phyloP scores from a whole-genome alignment of 306 rosid species.

The Cicer chorassanicum region DNA sequence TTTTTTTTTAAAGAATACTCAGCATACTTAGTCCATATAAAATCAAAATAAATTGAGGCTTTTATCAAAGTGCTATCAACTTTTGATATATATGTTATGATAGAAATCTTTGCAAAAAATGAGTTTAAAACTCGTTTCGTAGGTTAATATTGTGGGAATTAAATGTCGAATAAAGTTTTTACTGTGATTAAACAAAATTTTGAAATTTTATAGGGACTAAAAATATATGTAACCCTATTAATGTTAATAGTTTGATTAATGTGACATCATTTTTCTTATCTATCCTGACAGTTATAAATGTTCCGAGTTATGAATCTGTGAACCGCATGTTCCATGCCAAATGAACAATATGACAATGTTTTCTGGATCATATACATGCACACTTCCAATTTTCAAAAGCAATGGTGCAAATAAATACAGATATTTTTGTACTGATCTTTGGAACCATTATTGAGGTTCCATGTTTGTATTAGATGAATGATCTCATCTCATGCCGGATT shows the following conservation, averaged over 20 bases:
- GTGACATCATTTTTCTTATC: not conserved
- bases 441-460: slow-evolving; percentile 43
- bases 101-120: too few species aligned
- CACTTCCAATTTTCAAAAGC: slow-evolving; percentile 42
- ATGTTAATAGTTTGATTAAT: not conserved
- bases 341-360: slow-evolving; percentile 50
- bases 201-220: too few species aligned
- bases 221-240: too few species aligned
- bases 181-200: too few species aligned
- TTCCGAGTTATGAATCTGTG: slow-evolving; percentile 83
- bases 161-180: too few species aligned
- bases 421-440: slow-evolving; percentile 45
- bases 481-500: not conserved
- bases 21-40: too few species aligned
- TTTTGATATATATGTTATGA: too few species aligned
- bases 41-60: too few species aligned
- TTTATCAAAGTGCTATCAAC: too few species aligned
- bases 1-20: too few species aligned
- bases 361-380: slow-evolving; percentile 2
- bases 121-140: too few species aligned
- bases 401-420: slow-evolving; percentile 47
- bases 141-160: too few species aligned
- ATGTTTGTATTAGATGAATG: slow-evolving; percentile 1
- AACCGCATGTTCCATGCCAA: slow-evolving; percentile 68
- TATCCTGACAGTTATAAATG: slow-evolving; percentile 68